A percentile compares a stretch with the other conserved stretches of the same genome.
phyloP scores from a whole-genome alignment of 768 basidiomycete genomes.

The Termitomyces sp. region DNA sequence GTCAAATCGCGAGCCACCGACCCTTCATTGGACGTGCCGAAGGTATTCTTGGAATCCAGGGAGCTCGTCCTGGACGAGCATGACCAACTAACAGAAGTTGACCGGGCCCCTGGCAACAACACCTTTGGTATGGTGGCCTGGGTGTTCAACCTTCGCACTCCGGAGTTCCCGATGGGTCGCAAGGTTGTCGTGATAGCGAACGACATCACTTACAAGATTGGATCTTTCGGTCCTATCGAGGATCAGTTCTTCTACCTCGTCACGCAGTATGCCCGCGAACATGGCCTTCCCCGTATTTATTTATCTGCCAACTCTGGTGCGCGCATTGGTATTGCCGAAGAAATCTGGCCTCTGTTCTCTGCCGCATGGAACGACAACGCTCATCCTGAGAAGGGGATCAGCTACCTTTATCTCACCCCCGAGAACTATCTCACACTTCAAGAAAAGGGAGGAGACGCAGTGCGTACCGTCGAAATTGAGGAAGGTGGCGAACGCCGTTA shows the following conservation, averaged over 20 bases:
- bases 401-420: conserved; percentile 92
- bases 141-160: conserved; percentile 90
- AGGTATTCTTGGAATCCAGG: conserved; percentile 74
- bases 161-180: conserved; percentile 89
- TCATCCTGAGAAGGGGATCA: conserved; percentile 91
- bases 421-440: conserved; percentile 88
- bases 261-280: conserved; percentile 86
- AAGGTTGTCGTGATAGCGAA: conserved; percentile 89
- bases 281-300: conserved; percentile 92
- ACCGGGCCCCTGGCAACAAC: conserved; percentile 91
- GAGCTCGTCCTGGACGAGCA: conserved; percentile 95
- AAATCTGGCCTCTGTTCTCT: conserved; percentile 82
- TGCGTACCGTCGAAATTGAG: conserved; percentile 81
- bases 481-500: conserved; percentile 84
- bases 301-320: conserved; percentile 99
- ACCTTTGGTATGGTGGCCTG: conserved; percentile 97
- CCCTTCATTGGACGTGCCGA: conserved; percentile 68
- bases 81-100: conserved; percentile 86
- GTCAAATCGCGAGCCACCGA: conserved; percentile 61
- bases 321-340: conserved; percentile 93
- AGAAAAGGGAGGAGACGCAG: conserved; percentile 75
- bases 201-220: conserved; percentile 98
- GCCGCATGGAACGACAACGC: conserved; percentile 83
- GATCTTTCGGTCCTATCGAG: conserved; percentile 93
- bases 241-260: conserved; percentile 97